These are phyloP conservation scores for Rehmannia glutinosa DNA, from an alignment of 257 asterid species.

Conservation along the genomic window DNA sequence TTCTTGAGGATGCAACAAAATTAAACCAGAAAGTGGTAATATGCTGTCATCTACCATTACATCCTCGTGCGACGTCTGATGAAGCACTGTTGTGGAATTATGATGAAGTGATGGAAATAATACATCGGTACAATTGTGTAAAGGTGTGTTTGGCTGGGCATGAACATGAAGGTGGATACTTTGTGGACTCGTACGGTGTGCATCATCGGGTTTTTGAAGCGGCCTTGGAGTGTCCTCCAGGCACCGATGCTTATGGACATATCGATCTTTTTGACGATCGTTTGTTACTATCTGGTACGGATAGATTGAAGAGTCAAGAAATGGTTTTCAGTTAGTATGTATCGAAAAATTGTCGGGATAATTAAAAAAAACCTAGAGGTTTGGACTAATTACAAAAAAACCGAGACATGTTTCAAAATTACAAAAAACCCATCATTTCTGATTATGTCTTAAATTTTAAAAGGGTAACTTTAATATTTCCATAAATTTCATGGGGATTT, in stretches of 20 bases:
- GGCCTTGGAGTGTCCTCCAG: slow-evolving; percentile 90
- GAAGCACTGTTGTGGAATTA: slow-evolving; percentile 79
- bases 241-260: slow-evolving; percentile 66
- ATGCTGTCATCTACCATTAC: slow-evolving; percentile 80
- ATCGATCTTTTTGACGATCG: slow-evolving; percentile 66
- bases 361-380: no score
- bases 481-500: no score
- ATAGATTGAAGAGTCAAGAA: slow-evolving; percentile 60
- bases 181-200: slow-evolving; percentile 68
- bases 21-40: slow-evolving; percentile 67
- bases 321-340: slow-evolving; percentile 49
- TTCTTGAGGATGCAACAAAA: slow-evolving; percentile 58
- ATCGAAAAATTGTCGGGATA: background rate
- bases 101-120: slow-evolving; percentile 83
- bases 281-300: slow-evolving; percentile 57
- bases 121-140: slow-evolving; percentile 70
- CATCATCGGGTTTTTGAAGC: slow-evolving; percentile 93
- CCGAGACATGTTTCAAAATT: no score
- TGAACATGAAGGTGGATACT: slow-evolving; percentile 68
- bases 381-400: no score
- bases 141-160: slow-evolving; percentile 89
- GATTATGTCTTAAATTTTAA: no score
- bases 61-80: slow-evolving; percentile 46
- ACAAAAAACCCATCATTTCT: no score
- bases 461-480: no score